These are phyloP conservation scores for Canavalia gladiata DNA, from an alignment of 306 rosid species.

Conservation along the genomic window DNA sequence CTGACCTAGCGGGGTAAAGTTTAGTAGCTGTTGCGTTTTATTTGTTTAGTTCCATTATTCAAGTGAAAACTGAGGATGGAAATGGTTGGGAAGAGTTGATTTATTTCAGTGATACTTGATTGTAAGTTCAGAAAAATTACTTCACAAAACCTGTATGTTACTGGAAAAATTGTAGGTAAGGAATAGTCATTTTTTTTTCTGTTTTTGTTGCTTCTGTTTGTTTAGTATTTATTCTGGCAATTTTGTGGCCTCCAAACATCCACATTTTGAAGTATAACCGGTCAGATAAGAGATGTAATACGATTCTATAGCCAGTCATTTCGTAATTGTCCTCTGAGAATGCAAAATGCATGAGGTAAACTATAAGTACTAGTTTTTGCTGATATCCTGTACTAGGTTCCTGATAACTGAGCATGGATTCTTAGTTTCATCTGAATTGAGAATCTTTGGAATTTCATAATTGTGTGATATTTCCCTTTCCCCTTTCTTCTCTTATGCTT, in stretches of 20 bases:
- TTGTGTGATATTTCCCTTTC: not conserved
- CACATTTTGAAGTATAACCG: too few species aligned
- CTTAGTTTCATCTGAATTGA: not conserved
- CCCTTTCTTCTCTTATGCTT: not conserved
- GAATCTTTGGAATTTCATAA: constrained; percentile 1
- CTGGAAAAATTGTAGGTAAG: not conserved
- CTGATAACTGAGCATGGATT: not conserved
- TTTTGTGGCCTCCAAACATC: too few species aligned
- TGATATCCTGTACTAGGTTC: too few species aligned
- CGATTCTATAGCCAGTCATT: too few species aligned
- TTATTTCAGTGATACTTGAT: not conserved
- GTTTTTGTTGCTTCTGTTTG: not conserved
- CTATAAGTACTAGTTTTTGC: too few species aligned
- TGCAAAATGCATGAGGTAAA: not conserved
- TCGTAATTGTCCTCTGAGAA: not conserved
- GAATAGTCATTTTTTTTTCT: too few species aligned
- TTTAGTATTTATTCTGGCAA: not conserved
- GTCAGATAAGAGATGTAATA: too few species aligned
- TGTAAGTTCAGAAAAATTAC: not conserved
- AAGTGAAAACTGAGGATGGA: constrained; percentile 3
- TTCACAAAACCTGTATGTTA: not conserved
- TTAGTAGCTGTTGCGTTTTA: not conserved
- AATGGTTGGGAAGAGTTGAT: not conserved
- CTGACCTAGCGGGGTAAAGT: not conserved
- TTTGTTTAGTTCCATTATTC: constrained; percentile 3